phyloP scores from a whole-genome alignment of 192 early-diverging fungal genomes.

The Thamnidium elegans region DNA sequence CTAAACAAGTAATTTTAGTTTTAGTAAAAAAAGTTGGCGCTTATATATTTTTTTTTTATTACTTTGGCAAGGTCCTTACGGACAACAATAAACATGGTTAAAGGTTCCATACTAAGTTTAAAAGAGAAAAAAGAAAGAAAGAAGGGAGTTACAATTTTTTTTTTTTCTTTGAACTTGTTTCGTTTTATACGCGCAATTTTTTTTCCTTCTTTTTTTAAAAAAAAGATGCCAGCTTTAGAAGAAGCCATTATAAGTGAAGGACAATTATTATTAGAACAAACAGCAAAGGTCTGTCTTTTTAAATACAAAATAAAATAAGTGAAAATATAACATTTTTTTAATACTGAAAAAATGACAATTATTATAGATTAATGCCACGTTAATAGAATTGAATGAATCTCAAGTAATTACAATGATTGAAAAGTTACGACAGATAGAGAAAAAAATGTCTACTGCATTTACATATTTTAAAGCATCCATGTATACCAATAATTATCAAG shows the following conservation, averaged over 20 bases:
- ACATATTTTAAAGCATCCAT: conserved; percentile 10
- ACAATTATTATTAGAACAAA: background rate
- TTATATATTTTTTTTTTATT: too few relatives aligned
- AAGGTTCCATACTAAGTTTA: conserved; percentile 40
- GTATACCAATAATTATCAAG: conserved; percentile 6
- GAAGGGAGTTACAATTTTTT: background rate
- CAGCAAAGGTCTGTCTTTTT: background rate
- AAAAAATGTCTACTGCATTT: background rate
- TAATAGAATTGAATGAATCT: background rate
- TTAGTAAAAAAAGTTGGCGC: background rate
- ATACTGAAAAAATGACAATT: background rate
- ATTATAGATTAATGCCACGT: background rate
- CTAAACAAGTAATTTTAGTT: conserved; percentile 5
- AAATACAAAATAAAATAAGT: background rate
- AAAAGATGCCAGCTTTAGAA: background rate
- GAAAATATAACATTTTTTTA: background rate
- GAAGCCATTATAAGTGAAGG: conserved; percentile 10
- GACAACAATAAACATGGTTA: conserved; percentile 79
- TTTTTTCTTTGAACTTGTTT: too few relatives aligned
- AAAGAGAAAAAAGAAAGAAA: too few relatives aligned
- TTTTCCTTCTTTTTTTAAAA: background rate
- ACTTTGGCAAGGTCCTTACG: conserved; percentile 77
- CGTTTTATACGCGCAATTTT: too few relatives aligned
- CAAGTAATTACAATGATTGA: conserved; percentile 3
- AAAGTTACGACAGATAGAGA: conserved; percentile 6